Evolutionary conservation across 106 monocot species (phyloP).

Genomic region (Allium fistulosum): DNA sequence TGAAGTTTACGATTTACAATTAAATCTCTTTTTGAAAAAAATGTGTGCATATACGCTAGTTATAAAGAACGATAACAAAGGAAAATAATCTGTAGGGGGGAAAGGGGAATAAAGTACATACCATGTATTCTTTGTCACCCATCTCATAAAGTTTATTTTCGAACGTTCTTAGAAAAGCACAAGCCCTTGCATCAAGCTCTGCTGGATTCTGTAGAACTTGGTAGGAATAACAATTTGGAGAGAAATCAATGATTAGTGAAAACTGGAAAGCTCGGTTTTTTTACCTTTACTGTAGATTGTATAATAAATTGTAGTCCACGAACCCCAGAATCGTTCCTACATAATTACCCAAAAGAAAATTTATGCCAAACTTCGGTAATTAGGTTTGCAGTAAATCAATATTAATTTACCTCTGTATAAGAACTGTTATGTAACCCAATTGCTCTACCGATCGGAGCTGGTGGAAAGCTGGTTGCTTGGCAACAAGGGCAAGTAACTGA

Average conservation of each 20-base stretch:
- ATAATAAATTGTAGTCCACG: constrained; percentile 70
- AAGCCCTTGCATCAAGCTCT: constrained; percentile 67
- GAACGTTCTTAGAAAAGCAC: constrained; percentile 70
- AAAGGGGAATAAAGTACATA: constrained; percentile 6
- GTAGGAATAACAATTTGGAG: background rate
- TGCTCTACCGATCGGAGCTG: constrained; percentile 96
- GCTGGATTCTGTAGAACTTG: constrained; percentile 57
- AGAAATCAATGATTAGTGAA: background rate
- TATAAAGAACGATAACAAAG: too few relatives aligned
- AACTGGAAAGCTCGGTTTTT: background rate
- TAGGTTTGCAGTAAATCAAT: background rate
- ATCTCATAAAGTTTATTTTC: constrained; percentile 67
- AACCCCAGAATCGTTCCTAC: constrained; percentile 73
- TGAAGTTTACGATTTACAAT: too few relatives aligned
- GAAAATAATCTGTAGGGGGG: too few relatives aligned
- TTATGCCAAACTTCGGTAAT: background rate
- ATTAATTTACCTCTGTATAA: constrained; percentile 51
- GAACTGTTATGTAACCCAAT: constrained; percentile 82
- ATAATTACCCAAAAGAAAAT: constrained; percentile 4
- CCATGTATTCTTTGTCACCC: constrained; percentile 59
- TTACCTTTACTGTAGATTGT: constrained; percentile 87
- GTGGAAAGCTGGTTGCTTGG: constrained; percentile 92
- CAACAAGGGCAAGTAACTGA: constrained; percentile 71
- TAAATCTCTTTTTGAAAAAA: too few relatives aligned
- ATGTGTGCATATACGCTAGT: too few relatives aligned